Evolutionary conservation across 768 basidiomycete species (phyloP).

Genomic region (Calocybe cyanea): DNA sequence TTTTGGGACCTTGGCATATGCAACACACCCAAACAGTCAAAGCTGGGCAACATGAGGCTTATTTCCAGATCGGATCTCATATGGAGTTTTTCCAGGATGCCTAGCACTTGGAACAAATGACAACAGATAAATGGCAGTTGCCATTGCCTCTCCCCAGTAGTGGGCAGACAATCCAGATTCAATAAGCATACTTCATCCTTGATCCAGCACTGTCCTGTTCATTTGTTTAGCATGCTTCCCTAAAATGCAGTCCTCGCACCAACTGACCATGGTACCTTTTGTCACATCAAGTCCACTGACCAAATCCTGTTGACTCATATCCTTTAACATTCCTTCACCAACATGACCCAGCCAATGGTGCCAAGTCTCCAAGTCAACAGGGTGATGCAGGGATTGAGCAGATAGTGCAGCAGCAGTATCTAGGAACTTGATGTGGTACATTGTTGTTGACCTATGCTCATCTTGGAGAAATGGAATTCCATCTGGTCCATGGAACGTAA

Average conservation of each 20-base stretch:
- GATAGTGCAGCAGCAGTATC: neutral
- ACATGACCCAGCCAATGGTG: slow-evolving; percentile 1
- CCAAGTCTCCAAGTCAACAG: neutral
- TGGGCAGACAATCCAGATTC: no score
- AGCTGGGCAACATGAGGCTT: no score
- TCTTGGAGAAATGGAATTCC: neutral
- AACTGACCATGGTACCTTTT: neutral
- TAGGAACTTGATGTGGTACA: neutral
- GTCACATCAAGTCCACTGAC: neutral
- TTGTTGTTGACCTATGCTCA: neutral
- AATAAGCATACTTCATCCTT: no score
- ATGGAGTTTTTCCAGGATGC: no score
- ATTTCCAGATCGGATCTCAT: no score
- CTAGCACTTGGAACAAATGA: no score
- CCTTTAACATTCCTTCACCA: neutral
- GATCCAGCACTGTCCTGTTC: no score
- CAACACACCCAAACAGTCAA: no score
- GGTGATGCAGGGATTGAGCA: no score
- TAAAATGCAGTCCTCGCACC: slow-evolving; percentile 1
- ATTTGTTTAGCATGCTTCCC: neutral
- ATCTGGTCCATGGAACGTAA: neutral
- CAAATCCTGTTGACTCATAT: neutral
- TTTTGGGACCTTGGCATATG: no score
- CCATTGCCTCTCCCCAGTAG: no score
- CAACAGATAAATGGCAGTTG: no score